Conservation (phyloP, 208 protist species). For the Acanthamoeba lenticulata region DNA sequence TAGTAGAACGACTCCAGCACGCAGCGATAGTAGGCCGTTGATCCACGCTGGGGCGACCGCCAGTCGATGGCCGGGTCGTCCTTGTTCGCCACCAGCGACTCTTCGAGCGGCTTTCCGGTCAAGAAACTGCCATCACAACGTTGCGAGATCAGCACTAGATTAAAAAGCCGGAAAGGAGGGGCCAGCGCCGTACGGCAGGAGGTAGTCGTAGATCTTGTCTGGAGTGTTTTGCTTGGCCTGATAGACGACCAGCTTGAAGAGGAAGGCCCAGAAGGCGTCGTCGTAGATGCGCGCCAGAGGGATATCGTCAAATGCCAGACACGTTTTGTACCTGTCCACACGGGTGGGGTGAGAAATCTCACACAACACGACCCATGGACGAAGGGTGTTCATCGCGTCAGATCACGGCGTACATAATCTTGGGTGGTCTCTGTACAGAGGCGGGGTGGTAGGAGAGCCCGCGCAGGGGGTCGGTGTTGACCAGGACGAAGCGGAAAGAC, state of each 20-base stretch:
- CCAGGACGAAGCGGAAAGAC: slow-evolving; percentile 64
- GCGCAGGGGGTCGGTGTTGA: slow-evolving; percentile 58
- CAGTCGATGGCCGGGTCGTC: slow-evolving; percentile 66
- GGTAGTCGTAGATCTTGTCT: slow-evolving; percentile 67
- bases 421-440: slow-evolving; percentile 62
- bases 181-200: slow-evolving; percentile 27
- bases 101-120: slow-evolving; percentile 58
- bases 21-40: slow-evolving; percentile 66
- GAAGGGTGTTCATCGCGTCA: no score
- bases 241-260: slow-evolving; percentile 64
- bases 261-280: slow-evolving; percentile 67
- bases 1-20: slow-evolving; percentile 67
- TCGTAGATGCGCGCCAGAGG: slow-evolving; percentile 30
- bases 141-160: no score
- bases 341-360: no score
- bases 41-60: slow-evolving; percentile 61
- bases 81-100: slow-evolving; percentile 45
- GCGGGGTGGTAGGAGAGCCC: slow-evolving; percentile 57
- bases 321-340: slow-evolving; percentile 72
- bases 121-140: no score
- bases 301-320: slow-evolving; percentile 59
- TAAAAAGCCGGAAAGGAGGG: neutral
- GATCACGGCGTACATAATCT: slow-evolving; percentile 64
- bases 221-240: slow-evolving; percentile 66
- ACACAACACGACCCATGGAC: no score